Evolutionary conservation across 1,139 yeast genomes (phyloP).

Genomic region (Geotrichum histeridarum): DNA sequence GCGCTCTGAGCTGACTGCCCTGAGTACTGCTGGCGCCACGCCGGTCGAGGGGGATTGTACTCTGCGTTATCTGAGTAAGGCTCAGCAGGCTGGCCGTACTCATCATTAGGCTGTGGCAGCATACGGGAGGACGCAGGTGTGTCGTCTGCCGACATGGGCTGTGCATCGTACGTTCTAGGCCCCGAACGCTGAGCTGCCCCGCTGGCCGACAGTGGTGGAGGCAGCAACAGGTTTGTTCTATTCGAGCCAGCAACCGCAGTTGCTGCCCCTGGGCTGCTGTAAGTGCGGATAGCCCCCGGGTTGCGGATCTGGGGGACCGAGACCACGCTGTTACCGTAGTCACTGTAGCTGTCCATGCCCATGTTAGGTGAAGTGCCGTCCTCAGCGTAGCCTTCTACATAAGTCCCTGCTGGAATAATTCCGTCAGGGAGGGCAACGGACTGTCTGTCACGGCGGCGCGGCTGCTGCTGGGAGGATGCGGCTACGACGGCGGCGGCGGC

Average conservation of each 20-base stretch:
- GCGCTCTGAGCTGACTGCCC: neutral
- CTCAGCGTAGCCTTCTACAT: slow-evolving; percentile 6
- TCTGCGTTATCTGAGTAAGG: neutral
- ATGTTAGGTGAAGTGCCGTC: neutral
- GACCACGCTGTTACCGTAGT: slow-evolving; percentile 9
- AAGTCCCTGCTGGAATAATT: slow-evolving; percentile 15
- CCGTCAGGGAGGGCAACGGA: neutral
- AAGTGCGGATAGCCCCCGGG: neutral
- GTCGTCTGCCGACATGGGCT: neutral
- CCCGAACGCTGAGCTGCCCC: neutral
- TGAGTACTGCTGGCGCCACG: neutral
- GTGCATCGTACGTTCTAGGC: neutral
- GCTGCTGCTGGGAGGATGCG: slow-evolving; percentile 2
- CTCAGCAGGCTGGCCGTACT: neutral
- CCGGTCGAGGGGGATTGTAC: slow-evolving; percentile 2
- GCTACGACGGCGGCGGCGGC: neutral
- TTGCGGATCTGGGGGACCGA: slow-evolving; percentile 11
- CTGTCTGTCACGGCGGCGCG: neutral
- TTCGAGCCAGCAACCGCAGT: neutral
- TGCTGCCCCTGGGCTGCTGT: slow-evolving; percentile 5
- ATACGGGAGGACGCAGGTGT: neutral
- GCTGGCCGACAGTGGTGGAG: neutral
- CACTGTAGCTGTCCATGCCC: neutral
- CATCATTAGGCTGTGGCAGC: neutral
- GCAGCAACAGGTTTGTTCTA: neutral